Percentiles rank a stretch among this genome's conserved stretches.
Conservation (phyloP, 1,139 yeast genomes). For the Zhuliangozyma parablackwelliae region DNA sequence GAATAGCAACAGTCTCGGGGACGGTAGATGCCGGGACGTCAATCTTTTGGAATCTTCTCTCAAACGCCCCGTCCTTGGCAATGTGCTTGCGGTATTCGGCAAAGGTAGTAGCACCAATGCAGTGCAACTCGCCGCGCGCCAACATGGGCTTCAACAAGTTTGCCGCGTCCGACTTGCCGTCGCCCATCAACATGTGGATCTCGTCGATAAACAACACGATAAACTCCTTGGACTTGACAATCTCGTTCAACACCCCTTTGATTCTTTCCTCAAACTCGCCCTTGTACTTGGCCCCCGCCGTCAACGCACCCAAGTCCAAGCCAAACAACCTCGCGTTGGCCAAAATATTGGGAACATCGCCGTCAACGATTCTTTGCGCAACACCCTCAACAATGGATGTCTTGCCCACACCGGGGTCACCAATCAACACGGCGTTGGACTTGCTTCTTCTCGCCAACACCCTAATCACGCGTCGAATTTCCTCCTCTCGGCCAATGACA, state of each 20-base stretch:
- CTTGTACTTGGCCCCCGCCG: slow-evolving; percentile 97
- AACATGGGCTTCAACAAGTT: slow-evolving; percentile 94
- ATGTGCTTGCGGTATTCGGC: slow-evolving; percentile 89
- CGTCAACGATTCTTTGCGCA: slow-evolving; percentile 93
- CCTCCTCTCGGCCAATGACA: slow-evolving; percentile 98
- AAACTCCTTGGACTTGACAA: slow-evolving; percentile 81
- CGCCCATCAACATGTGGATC: slow-evolving; percentile 99
- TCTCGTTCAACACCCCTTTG: slow-evolving; percentile 91
- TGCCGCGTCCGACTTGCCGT: slow-evolving; percentile 92
- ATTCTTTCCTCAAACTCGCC: slow-evolving; percentile 98
- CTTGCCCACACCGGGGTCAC: slow-evolving; percentile 99
- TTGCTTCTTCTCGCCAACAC: slow-evolving; percentile 93
- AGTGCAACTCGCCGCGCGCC: slow-evolving; percentile 93
- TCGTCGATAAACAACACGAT: slow-evolving; percentile 92
- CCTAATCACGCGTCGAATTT: slow-evolving; percentile 89
- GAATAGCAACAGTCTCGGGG: slow-evolving; percentile 88
- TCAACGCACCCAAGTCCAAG: slow-evolving; percentile 88
- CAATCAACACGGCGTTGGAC: slow-evolving; percentile 92
- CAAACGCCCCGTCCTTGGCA: slow-evolving; percentile 97
- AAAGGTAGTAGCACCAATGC: slow-evolving; percentile 97
- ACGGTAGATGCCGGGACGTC: slow-evolving; percentile 94
- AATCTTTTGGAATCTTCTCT: slow-evolving; percentile 95
- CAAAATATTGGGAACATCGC: slow-evolving; percentile 87
- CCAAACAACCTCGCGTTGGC: slow-evolving; percentile 79
- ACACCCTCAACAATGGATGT: slow-evolving; percentile 98